phyloP scores from a whole-genome alignment of 768 basidiomycete species.

The Boletus sp. region DNA sequence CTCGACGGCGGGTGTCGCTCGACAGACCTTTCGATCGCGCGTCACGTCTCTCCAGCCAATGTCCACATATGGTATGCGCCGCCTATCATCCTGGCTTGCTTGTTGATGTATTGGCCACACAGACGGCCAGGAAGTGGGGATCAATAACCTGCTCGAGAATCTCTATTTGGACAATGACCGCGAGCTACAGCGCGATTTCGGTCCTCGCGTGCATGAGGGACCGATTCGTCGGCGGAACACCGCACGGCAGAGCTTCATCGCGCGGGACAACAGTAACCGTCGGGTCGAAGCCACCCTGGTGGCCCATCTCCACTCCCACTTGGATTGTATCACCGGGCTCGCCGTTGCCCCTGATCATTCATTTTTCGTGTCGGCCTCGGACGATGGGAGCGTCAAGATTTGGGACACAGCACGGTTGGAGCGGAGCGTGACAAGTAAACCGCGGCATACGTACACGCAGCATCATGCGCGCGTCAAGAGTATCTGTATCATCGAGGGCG shows the following conservation, averaged over 20 bases:
- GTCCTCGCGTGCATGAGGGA: slow-evolving; percentile 80
- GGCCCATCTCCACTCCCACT: slow-evolving; percentile 80
- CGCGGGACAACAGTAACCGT: slow-evolving; percentile 58
- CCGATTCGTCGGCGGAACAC: slow-evolving; percentile 75
- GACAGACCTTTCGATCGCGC: slow-evolving; percentile 46
- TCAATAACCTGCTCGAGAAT: slow-evolving; percentile 85
- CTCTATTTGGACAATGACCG: slow-evolving; percentile 84
- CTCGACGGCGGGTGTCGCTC: slow-evolving; percentile 55
- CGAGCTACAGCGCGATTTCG: slow-evolving; percentile 88
- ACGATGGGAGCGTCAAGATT: slow-evolving; percentile 90
- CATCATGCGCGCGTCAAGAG: slow-evolving; percentile 65
- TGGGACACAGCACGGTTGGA: slow-evolving; percentile 95
- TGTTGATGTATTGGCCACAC: slow-evolving; percentile 3
- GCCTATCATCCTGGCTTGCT: background rate
- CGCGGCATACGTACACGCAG: slow-evolving; percentile 65
- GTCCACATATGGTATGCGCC: slow-evolving; percentile 63
- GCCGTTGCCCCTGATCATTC: slow-evolving; percentile 90
- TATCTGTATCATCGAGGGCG: slow-evolving; percentile 80
- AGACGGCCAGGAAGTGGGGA: slow-evolving; percentile 91
- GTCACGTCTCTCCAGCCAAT: slow-evolving; percentile 55
- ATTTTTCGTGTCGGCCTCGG: slow-evolving; percentile 92
- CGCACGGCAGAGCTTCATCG: slow-evolving; percentile 61
- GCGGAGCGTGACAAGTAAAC: slow-evolving; percentile 88
- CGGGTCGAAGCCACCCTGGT: slow-evolving; percentile 78
- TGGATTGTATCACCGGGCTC: slow-evolving; percentile 72